These are phyloP conservation scores for Capronia americana DNA, from an alignment of 2,329 filamentous ascomycete species.

Conservation along the genomic window DNA sequence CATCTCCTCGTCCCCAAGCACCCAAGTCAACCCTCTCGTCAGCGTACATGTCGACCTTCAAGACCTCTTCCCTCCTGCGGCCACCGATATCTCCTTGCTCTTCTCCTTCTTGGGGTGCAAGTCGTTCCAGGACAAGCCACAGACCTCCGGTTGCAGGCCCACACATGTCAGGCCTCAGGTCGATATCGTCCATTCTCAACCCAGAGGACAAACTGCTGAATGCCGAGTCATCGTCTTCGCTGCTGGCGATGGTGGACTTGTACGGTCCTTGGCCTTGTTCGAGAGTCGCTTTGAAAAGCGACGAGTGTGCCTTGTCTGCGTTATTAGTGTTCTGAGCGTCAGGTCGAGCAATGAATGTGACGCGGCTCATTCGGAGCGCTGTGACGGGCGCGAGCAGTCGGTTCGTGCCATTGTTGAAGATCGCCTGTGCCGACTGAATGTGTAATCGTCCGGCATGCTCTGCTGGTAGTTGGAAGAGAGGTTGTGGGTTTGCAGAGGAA, in stretches of 20 bases:
- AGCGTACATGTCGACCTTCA: conserved; percentile 51
- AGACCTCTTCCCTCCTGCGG: conserved; percentile 41
- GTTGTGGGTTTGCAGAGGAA: conserved; percentile 39
- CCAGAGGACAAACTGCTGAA: conserved; percentile 72
- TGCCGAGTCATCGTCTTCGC: conserved; percentile 65
- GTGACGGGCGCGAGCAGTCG: conserved; percentile 61
- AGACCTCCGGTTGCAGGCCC: conserved; percentile 59
- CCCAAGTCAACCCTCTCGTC: conserved; percentile 53
- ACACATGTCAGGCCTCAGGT: conserved; percentile 70
- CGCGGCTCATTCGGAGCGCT: conserved; percentile 63
- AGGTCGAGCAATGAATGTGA: conserved; percentile 63
- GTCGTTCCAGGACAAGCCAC: conserved; percentile 82
- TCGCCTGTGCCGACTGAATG: conserved; percentile 61
- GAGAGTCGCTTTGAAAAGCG: conserved; percentile 72
- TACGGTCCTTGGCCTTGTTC: conserved; percentile 75
- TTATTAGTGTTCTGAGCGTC: conserved; percentile 37
- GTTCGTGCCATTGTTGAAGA: conserved; percentile 59
- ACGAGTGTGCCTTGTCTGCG: conserved; percentile 32
- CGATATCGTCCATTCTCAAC: conserved; percentile 74
- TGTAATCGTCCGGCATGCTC: conserved; percentile 78
- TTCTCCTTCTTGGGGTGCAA: conserved; percentile 51
- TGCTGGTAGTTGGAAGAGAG: conserved; percentile 61
- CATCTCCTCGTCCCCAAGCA: conserved; percentile 34
- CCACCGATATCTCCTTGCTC: conserved; percentile 37
- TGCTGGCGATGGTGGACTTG: conserved; percentile 65